phyloP scores from a whole-genome alignment of 2,329 filamentous ascomycete species.

The Teratosphaeria destructans region DNA sequence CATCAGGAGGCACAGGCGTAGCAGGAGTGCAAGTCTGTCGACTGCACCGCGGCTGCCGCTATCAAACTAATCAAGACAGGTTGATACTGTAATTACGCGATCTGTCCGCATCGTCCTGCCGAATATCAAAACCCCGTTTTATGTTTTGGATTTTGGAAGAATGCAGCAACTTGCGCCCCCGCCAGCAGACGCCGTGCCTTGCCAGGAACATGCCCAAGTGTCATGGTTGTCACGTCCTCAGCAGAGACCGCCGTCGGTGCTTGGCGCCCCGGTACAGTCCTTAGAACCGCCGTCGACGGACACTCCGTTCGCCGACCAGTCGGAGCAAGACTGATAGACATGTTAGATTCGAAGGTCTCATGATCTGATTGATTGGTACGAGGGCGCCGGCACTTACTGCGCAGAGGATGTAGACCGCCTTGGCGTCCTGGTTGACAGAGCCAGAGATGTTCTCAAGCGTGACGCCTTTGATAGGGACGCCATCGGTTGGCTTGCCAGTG shows the following conservation, averaged over 20 bases:
- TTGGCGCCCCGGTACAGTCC: background rate
- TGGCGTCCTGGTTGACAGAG: constrained; percentile 28
- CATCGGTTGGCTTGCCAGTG: constrained; percentile 36
- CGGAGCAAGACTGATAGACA: constrained; percentile 27
- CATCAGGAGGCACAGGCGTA: too few relatives aligned
- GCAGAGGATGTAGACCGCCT: constrained; percentile 45
- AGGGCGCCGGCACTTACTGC: constrained; percentile 22
- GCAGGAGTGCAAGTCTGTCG: too few relatives aligned
- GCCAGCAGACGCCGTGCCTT: background rate
- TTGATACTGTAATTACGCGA: background rate
- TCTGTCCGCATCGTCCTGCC: too few relatives aligned
- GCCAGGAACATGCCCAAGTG: background rate
- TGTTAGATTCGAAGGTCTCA: background rate
- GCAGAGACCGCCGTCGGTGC: background rate
- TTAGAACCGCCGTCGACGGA: constrained; percentile 40
- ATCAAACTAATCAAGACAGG: too few relatives aligned
- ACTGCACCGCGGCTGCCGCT: too few relatives aligned
- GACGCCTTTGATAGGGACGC: constrained; percentile 46
- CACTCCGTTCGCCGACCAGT: constrained; percentile 44
- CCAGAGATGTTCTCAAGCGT: constrained; percentile 36
- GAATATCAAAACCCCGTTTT: background rate
- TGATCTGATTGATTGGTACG: background rate
- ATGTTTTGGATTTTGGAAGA: too few relatives aligned
- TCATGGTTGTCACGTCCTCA: background rate
- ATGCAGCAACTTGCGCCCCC: too few relatives aligned